Conservation (phyloP, 768 basidiomycete species). For the Tulasnella sp. region DNA sequence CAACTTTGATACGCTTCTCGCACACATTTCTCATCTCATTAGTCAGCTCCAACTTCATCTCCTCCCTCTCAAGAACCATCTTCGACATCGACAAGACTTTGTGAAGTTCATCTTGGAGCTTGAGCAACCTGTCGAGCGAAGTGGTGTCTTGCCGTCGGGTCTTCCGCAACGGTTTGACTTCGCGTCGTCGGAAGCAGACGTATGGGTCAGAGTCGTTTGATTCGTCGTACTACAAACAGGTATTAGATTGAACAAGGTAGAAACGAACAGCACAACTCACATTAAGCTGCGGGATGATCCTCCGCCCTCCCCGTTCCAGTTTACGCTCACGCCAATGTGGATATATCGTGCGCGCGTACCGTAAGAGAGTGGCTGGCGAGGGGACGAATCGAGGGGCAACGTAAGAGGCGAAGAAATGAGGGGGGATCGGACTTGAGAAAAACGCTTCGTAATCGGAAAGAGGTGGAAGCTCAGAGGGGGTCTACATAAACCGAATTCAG, state of each 20-base stretch:
- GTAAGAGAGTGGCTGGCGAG: constrained; percentile 44
- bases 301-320: constrained; percentile 62
- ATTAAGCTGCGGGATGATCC: constrained; percentile 79
- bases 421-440: constrained; percentile 49
- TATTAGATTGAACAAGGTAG: background rate
- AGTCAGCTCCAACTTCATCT: constrained; percentile 53
- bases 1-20: constrained; percentile 62
- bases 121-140: constrained; percentile 76
- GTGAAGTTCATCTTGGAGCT: constrained; percentile 63
- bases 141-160: constrained; percentile 84
- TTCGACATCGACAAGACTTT: constrained; percentile 62
- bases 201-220: constrained; percentile 82
- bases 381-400: constrained; percentile 59
- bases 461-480: constrained; percentile 27
- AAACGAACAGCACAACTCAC: constrained; percentile 35
- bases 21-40: constrained; percentile 53
- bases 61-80: constrained; percentile 58
- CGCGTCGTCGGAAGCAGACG: constrained; percentile 91
- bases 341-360: constrained; percentile 62
- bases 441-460: constrained; percentile 47
- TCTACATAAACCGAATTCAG: background rate
- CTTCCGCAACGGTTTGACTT: constrained; percentile 88
- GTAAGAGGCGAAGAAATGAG: constrained; percentile 57
- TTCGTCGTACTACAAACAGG: constrained; percentile 58
- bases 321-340: constrained; percentile 86